Evolutionary conservation across 2,329 filamentous ascomycete genomes (phyloP), one percentile per base, ranked within the genome.

Genomic region (Shiraia sp.): DNA sequence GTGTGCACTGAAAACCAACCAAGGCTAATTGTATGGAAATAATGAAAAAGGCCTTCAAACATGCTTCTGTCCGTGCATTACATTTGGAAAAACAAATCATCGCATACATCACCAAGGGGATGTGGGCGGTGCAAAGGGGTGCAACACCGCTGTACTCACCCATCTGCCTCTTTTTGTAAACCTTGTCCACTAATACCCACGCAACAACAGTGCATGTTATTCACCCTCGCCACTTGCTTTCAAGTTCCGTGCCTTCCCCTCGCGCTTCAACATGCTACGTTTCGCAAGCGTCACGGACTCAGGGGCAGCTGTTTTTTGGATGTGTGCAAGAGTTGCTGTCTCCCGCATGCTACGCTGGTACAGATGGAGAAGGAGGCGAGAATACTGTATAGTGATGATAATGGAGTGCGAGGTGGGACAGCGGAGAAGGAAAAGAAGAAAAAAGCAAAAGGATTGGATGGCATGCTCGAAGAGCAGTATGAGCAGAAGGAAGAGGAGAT

Each of bases 11-110:
- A 14, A 10, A 15, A n/a, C 13, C 6, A 15, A 5, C 8, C 10
- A 48, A 33, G 36, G 13, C 30, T 22, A n/a, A 23, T 39, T 3
- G n/a, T n/a, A n/a, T n/a, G n/a, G n/a, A n/a, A n/a, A n/a, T n/a
- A n/a, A n/a, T n/a, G n/a, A n/a, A n/a, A n/a, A n/a, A n/a, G n/a
- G n/a, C n/a, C n/a, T n/a, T n/a, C n/a, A n/a, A n/a, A 40, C 47
- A 23, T 49, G 39, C 25, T 47, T 19, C 53, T 57, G 58, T 36
- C 66, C 68, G 25, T 70, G 68, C 38, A 46, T 70, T 15, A 63
- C 61, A 3, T 69, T 69, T 50, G 67, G 68, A 28, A 69, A 63
- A 39, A 68, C 62, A n/a, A 55, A 65, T 31, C 56, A 70, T 34
- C 63, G 68, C 17, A 45, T 66, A 4, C 53, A 56, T 17, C 54